Evolutionary conservation across 345 rosid species (phyloP).

Genomic region (Iberis pinnata): DNA sequence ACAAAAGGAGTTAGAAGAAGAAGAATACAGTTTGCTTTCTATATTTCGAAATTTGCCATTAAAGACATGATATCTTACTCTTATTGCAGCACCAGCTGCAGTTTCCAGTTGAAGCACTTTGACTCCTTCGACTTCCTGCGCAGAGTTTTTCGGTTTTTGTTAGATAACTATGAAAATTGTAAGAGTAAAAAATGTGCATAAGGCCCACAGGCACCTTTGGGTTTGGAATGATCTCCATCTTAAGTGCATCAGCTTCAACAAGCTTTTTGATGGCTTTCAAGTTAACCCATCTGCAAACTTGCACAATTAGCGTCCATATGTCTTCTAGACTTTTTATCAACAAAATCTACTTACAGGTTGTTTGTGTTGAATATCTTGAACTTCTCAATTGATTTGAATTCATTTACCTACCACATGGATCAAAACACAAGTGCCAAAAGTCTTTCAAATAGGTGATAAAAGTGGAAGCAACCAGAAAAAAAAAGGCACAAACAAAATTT

Average conservation of each 20-base stretch:
- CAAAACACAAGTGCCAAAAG: not conserved
- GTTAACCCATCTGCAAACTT: slow-evolving; percentile 66
- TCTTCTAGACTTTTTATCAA: not conserved
- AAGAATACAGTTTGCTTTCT: slow-evolving; percentile 8
- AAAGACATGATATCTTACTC: slow-evolving; percentile 38
- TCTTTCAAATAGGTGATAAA: not conserved
- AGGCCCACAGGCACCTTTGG: slow-evolving; percentile 42
- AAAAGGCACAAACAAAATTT: slow-evolving; percentile 1
- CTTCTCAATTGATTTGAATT: slow-evolving; percentile 95
- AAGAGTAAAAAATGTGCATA: not conserved
- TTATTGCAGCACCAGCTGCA: slow-evolving; percentile 92
- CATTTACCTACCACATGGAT: slow-evolving; percentile 54
- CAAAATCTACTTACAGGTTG: slow-evolving; percentile 58
- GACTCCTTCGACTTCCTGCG: slow-evolving; percentile 84
- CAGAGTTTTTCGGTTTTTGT: not conserved
- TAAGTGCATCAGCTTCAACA: slow-evolving; percentile 80
- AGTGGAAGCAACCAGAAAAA: slow-evolving; percentile 6
- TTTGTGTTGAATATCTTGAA: slow-evolving; percentile 95
- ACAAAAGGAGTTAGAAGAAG: slow-evolving; percentile 9
- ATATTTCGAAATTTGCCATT: not conserved
- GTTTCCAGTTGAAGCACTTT: slow-evolving; percentile 95
- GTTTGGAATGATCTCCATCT: slow-evolving; percentile 94
- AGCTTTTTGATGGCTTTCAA: slow-evolving; percentile 83
- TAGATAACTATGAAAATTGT: not conserved
- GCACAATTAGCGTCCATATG: slow-evolving; percentile 5